These are phyloP conservation scores for Amphibolis antarctica DNA, from an alignment of 106 monocot species.

Conservation along the genomic window DNA sequence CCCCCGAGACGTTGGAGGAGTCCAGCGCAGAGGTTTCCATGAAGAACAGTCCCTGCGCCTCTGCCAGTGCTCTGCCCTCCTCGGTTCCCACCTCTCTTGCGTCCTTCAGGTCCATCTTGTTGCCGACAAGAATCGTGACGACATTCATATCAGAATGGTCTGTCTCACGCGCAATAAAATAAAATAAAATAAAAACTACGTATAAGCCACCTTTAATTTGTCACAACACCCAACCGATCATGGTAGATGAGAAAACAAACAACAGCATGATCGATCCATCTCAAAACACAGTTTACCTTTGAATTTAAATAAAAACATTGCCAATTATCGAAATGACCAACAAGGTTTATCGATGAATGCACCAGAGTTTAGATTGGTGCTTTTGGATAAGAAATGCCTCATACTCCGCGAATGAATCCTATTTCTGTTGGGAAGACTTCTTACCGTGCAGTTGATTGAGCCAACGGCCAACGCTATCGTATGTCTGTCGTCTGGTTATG, in stretches of 20 bases:
- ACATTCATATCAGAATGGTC: conserved; percentile 41
- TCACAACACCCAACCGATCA: not conserved
- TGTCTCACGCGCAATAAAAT: conserved; percentile 2
- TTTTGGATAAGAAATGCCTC: too few species aligned
- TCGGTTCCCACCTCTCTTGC: conserved; percentile 32
- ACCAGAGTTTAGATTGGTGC: too few species aligned
- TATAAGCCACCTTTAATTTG: too few species aligned
- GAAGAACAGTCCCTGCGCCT: conserved; percentile 36
- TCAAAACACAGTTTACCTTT: too few species aligned
- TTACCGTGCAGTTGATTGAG: conserved; percentile 34
- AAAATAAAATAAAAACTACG: not conserved
- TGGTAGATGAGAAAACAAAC: not conserved
- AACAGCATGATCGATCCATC: too few species aligned
- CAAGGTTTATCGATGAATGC: too few species aligned
- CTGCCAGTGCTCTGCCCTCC: conserved; percentile 32
- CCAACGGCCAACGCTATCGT: conserved; percentile 37
- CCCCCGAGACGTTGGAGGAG: conserved; percentile 28
- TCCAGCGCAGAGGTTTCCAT: conserved; percentile 44
- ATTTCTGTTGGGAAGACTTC: too few species aligned
- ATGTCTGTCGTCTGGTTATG: conserved; percentile 36
- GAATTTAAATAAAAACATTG: too few species aligned
- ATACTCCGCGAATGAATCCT: too few species aligned
- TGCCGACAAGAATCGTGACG: conserved; percentile 32
- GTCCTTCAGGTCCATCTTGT: conserved; percentile 35
- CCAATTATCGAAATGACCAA: too few species aligned